Percentiles rank a stretch among this genome's conserved stretches.
Evolutionary conservation across 805 yeast species (phyloP).

Genomic region (Yamadazyma insecticola): DNA sequence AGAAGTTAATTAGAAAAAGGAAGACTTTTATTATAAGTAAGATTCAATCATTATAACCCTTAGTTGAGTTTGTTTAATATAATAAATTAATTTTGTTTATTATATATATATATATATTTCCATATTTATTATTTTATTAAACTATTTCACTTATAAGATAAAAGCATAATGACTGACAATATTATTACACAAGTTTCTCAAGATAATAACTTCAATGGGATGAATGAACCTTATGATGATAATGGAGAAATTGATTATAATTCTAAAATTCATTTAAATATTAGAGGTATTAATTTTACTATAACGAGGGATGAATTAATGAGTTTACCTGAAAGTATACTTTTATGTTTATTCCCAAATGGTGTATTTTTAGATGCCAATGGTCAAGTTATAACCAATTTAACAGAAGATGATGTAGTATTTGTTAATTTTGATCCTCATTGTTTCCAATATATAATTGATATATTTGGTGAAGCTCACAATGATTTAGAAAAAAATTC

Average conservation of each 20-base stretch:
- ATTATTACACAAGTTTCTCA: slow-evolving; percentile 73
- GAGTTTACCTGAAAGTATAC: slow-evolving; percentile 85
- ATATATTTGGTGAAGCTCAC: slow-evolving; percentile 66
- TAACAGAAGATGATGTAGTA: slow-evolving; percentile 77
- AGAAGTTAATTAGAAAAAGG: no score
- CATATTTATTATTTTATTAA: no score
- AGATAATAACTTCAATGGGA: slow-evolving; percentile 17
- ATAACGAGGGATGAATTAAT: slow-evolving; percentile 85
- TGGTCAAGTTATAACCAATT: slow-evolving; percentile 73
- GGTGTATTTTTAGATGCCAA: slow-evolving; percentile 78
- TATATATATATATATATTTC: neutral
- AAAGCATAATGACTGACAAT: slow-evolving; percentile 32
- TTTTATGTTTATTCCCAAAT: slow-evolving; percentile 83
- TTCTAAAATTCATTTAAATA: slow-evolving; percentile 69
- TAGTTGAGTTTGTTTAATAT: no score
- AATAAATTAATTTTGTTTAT: no score
- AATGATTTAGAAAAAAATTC: slow-evolving; percentile 40
- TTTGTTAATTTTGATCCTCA: slow-evolving; percentile 81
- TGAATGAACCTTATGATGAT: slow-evolving; percentile 17
- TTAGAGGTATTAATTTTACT: slow-evolving; percentile 69
- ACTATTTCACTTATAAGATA: no score
- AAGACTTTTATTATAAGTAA: no score
- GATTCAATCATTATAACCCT: no score
- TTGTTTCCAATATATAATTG: slow-evolving; percentile 81
- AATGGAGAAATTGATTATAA: slow-evolving; percentile 45